A percentile compares a stretch with the other conserved stretches of the same genome.
Evolutionary conservation across 2,329 filamentous ascomycete genomes (phyloP).

Genomic region (Colletotrichum sp.): DNA sequence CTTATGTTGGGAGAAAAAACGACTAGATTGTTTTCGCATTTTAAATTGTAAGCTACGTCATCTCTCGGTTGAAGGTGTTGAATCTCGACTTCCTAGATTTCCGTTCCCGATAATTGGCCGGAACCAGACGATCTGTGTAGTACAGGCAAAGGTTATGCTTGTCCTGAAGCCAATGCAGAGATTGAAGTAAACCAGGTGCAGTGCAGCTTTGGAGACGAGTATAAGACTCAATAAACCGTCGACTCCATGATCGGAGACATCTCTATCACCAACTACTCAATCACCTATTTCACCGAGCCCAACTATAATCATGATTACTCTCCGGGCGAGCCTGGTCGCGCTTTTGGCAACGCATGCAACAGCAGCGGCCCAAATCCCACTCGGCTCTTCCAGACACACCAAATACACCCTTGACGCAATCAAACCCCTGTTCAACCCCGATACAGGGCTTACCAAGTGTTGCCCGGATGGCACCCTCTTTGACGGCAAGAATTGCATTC

Average conservation of each 20-base stretch:
- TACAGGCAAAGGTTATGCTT: too few species aligned
- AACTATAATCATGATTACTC: neutral
- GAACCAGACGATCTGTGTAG: too few species aligned
- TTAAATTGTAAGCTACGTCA: neutral
- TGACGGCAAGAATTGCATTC: neutral
- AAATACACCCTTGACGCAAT: neutral
- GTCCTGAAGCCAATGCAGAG: too few species aligned
- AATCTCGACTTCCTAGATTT: neutral
- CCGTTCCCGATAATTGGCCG: neutral
- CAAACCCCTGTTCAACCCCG: neutral
- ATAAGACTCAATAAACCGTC: neutral
- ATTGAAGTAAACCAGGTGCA: too few species aligned
- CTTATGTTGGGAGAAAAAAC: too few species aligned
- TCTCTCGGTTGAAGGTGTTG: neutral
- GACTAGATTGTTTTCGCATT: too few species aligned
- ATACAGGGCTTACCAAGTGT: neutral
- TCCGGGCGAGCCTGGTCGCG: neutral
- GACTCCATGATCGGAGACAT: neutral
- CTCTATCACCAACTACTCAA: neutral
- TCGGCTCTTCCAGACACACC: neutral
- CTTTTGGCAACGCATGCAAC: neutral
- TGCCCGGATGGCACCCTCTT: neutral
- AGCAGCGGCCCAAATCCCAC: neutral
- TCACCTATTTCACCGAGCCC: fast-evolving
- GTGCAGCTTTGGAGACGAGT: neutral